Evolutionary conservation across 106 monocot genomes (phyloP).

Genomic region (Acorus gramineus): DNA sequence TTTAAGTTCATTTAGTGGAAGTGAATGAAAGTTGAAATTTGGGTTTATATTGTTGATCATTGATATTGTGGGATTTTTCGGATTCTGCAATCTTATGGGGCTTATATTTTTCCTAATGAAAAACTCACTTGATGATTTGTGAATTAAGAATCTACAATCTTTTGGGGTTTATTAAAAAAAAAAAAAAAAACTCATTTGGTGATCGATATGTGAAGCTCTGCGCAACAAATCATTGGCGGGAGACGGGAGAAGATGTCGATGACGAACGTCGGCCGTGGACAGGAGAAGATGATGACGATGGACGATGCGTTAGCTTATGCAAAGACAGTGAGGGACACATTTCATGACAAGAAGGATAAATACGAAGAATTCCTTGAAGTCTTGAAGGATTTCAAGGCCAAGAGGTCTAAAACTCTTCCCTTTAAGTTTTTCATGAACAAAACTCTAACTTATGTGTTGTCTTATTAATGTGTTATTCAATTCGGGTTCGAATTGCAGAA

Average conservation of each 20-base stretch:
- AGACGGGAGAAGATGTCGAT: no score
- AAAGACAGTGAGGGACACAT: conserved; percentile 61
- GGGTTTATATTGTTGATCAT: no score
- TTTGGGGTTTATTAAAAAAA: no score
- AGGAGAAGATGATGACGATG: conserved; percentile 33
- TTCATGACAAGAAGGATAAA: conserved; percentile 55
- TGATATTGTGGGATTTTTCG: no score
- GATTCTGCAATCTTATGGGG: no score
- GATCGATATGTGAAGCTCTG: conserved; percentile 22
- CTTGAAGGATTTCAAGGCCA: conserved; percentile 77
- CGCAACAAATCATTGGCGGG: conserved; percentile 30
- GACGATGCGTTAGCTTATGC: conserved; percentile 54
- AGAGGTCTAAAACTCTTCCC: conserved; percentile 23
- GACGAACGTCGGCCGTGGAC: conserved; percentile 10
- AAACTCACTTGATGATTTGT: no score
- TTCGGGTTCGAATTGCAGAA: conserved; percentile 19
- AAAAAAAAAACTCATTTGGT: not conserved
- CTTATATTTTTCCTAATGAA: no score
- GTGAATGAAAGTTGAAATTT: no score
- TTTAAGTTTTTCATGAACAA: no score
- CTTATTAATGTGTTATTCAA: not conserved
- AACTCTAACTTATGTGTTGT: not conserved
- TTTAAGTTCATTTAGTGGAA: no score
- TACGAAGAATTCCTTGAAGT: conserved; percentile 67
- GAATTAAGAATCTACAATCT: no score